Percentiles rank a stretch among this genome's conserved stretches.
Conservation (phyloP, 495 filamentous ascomycete genomes). For the Hyaloscypha bicolor region DNA sequence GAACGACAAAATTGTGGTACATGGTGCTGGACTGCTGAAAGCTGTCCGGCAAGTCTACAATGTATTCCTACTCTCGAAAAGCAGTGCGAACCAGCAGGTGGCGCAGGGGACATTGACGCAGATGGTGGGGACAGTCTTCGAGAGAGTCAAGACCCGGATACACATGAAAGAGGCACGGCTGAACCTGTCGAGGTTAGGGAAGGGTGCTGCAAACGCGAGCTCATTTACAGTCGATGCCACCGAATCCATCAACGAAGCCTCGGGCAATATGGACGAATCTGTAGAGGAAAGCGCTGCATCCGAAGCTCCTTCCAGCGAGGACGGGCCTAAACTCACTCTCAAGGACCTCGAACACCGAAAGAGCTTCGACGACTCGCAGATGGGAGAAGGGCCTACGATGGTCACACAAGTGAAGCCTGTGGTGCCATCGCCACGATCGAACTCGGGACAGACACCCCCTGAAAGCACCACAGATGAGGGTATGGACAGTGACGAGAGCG, state of each 20-base stretch:
- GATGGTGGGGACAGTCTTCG: conserved; percentile 98
- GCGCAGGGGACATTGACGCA: conserved; percentile 96
- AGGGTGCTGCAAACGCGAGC: conserved; percentile 37
- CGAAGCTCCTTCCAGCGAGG: conserved; percentile 57
- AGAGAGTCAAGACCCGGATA: conserved; percentile 84
- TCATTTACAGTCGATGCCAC: conserved; percentile 37
- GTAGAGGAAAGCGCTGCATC: conserved; percentile 55
- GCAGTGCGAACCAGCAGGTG: conserved; percentile 88
- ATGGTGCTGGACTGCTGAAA: conserved; percentile 94
- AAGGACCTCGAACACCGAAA: conserved; percentile 95
- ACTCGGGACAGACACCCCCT: conserved; percentile 53
- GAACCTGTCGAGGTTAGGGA: conserved; percentile 50
- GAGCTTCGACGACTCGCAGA: conserved; percentile 86
- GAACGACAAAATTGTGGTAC: conserved; percentile 98
- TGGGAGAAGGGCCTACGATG: conserved; percentile 91
- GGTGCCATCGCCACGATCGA: conserved; percentile 58
- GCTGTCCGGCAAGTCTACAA: conserved; percentile 99
- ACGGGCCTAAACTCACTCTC: conserved; percentile 79
- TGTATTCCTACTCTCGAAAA: conserved; percentile 93
- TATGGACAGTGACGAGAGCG: conserved; percentile 72
- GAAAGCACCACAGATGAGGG: conserved; percentile 52
- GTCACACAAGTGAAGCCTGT: conserved; percentile 75
- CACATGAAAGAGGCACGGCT: conserved; percentile 77
- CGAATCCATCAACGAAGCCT: conserved; percentile 37
- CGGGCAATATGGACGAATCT: conserved; percentile 38